phyloP scores from a whole-genome alignment of 305 asterid genomes.

The Plantago lanceolata region DNA sequence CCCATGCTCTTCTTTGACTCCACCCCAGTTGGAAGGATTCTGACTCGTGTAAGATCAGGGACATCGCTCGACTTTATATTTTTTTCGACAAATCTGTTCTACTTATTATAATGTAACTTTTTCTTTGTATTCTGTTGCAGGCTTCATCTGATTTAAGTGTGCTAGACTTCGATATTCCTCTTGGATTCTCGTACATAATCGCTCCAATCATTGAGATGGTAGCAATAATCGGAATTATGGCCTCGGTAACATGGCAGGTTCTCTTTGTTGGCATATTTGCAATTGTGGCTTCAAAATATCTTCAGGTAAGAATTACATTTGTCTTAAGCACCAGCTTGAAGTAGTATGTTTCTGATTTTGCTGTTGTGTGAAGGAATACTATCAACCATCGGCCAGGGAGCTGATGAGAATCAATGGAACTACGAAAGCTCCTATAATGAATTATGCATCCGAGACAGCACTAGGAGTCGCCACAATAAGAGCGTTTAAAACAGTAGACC shows the following conservation, averaged over 20 bases:
- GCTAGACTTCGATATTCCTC: constrained; percentile 68
- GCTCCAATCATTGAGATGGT: constrained; percentile 42
- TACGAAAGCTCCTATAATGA: constrained; percentile 76
- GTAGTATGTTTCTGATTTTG: background rate
- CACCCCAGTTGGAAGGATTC: constrained; percentile 75
- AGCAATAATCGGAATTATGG: constrained; percentile 50
- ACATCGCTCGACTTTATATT: background rate
- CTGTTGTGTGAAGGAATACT: constrained; percentile 45
- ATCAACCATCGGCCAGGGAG: constrained; percentile 69
- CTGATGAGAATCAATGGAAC: constrained; percentile 81
- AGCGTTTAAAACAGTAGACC: constrained; percentile 51
- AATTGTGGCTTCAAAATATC: constrained; percentile 46
- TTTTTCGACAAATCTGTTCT: no score
- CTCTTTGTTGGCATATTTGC: constrained; percentile 64
- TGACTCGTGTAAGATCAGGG: constrained; percentile 52
- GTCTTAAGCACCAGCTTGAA: background rate
- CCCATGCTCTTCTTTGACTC: constrained; percentile 85
- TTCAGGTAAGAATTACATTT: constrained; percentile 37
- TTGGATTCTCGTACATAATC: constrained; percentile 35
- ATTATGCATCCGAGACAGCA: constrained; percentile 68
- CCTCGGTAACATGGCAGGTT: constrained; percentile 74
- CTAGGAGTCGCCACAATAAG: constrained; percentile 72
- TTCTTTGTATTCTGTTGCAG: constrained; percentile 28
- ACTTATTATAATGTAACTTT: background rate
- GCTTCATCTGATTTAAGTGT: constrained; percentile 74